Percentiles rank a stretch among this genome's conserved stretches.
Evolutionary conservation across 345 rosid genomes (phyloP).

Genomic region (Salix udensis): DNA sequence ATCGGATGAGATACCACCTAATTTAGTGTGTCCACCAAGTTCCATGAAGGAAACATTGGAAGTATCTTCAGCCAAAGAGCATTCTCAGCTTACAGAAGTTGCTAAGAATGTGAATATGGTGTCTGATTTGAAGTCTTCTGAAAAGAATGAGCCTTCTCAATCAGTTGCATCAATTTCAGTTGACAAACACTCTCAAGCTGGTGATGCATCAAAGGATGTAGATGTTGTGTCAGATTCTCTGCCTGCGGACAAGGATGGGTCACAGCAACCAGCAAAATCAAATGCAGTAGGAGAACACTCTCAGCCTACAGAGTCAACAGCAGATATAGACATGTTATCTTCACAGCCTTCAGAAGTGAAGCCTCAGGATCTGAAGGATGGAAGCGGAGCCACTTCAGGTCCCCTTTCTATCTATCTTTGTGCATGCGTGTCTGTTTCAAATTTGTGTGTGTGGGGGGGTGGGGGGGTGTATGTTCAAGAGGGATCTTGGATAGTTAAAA

Average conservation of each 20-base stretch:
- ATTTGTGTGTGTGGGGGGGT: too few species aligned
- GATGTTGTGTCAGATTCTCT: constrained; percentile 35
- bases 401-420: background rate
- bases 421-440: background rate
- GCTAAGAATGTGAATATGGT: constrained; percentile 12
- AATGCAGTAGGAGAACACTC: constrained; percentile 29
- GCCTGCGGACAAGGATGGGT: constrained; percentile 38
- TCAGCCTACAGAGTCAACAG: constrained; percentile 25
- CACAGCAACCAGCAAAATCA: constrained; percentile 29
- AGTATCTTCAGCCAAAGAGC: constrained; percentile 15
- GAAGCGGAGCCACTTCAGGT: constrained; percentile 38
- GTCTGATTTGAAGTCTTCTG: background rate
- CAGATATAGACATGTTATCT: constrained; percentile 43
- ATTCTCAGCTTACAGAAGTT: constrained; percentile 1
- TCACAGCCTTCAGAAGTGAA: constrained; percentile 25
- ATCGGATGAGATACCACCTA: constrained; percentile 20
- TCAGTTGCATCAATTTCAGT: constrained; percentile 9
- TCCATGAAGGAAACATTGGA: constrained; percentile 29
- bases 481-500: background rate
- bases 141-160: constrained; percentile 9
- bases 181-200: constrained; percentile 36
- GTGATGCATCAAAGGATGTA: constrained; percentile 37
- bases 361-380: constrained; percentile 21
- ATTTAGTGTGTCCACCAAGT: constrained; percentile 22
- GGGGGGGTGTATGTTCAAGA: background rate